Evolutionary conservation across 1,284 basidiomycete genomes (phyloP).

Genomic region (Naganishia sp.): DNA sequence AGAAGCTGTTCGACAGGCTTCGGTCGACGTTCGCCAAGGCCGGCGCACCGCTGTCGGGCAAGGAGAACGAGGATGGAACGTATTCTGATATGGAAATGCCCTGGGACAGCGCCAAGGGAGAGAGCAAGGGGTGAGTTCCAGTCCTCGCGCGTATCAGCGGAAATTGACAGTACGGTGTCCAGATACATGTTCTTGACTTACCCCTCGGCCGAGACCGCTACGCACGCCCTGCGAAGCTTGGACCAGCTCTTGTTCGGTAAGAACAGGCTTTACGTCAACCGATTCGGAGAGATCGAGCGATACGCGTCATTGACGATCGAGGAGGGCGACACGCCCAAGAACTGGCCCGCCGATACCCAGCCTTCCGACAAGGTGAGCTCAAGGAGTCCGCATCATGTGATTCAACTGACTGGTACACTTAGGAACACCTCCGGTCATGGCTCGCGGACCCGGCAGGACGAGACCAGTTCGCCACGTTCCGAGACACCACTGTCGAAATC

Average conservation of each 20-base stretch:
- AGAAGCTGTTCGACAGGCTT: conserved; percentile 75
- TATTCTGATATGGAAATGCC: conserved; percentile 64
- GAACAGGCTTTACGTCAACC: conserved; percentile 86
- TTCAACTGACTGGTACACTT: conserved; percentile 26
- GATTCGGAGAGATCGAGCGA: conserved; percentile 89
- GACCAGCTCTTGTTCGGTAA: conserved; percentile 86
- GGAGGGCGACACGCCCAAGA: conserved; percentile 28
- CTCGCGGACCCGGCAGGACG: conserved; percentile 87
- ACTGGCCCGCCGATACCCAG: conserved; percentile 33
- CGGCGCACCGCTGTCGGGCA: conserved; percentile 71
- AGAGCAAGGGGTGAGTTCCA: conserved; percentile 77
- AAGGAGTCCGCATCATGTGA: conserved; percentile 10
- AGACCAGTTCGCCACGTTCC: conserved; percentile 94
- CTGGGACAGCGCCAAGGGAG: conserved; percentile 74
- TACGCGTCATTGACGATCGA: conserved; percentile 55
- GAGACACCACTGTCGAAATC: conserved; percentile 86
- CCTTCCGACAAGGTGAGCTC: conserved; percentile 29
- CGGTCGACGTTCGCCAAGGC: conserved; percentile 77
- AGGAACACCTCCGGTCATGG: conserved; percentile 97
- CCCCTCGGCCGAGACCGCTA: conserved; percentile 76
- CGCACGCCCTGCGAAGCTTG: conserved; percentile 74
- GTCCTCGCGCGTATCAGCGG: neutral
- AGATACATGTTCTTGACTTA: conserved; percentile 92
- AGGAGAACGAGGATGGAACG: conserved; percentile 56
- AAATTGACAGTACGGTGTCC: conserved; percentile 12